A percentile compares a stretch with the other conserved stretches of the same genome.
Conservation (phyloP, 192 early-diverging fungal genomes). For the Coemansia sp. region DNA sequence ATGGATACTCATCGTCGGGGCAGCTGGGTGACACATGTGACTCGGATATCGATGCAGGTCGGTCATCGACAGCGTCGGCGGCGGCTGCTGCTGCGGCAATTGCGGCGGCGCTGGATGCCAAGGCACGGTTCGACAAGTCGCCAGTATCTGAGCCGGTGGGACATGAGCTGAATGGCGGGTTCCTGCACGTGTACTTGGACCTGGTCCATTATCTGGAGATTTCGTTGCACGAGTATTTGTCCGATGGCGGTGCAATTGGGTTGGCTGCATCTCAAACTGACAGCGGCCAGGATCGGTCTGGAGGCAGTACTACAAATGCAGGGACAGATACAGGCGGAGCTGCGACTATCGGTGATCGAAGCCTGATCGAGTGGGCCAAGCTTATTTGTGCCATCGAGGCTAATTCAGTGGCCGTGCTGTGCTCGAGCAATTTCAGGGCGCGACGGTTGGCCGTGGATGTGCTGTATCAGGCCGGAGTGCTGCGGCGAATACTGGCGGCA, state of each 20-base stretch:
- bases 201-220: constrained; percentile 57
- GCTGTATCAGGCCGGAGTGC: constrained; percentile 34
- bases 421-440: constrained; percentile 41
- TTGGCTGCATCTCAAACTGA: neutral
- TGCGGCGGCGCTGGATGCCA: constrained; percentile 31
- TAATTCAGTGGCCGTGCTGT: constrained; percentile 38
- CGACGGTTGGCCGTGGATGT: constrained; percentile 38
- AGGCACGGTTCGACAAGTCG: constrained; percentile 28
- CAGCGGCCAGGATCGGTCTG: neutral
- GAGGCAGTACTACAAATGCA: neutral
- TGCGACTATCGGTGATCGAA: constrained; percentile 19
- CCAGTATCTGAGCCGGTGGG: constrained; percentile 4
- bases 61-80: constrained; percentile 13
- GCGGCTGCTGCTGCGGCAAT: constrained; percentile 21
- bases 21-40: constrained; percentile 10
- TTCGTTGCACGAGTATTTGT: constrained; percentile 24
- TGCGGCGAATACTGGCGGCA: constrained; percentile 30
- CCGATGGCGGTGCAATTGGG: neutral
- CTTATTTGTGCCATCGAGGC: constrained; percentile 44
- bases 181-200: constrained; percentile 67
- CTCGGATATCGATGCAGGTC: constrained; percentile 22
- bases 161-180: constrained; percentile 51
- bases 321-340: neutral
- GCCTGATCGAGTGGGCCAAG: constrained; percentile 29
- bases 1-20: constrained; percentile 9